Percentiles rank a stretch among this genome's conserved stretches.
Conservation (phyloP, 2,329 filamentous ascomycete genomes). For the Cyclaneusma minus region DNA sequence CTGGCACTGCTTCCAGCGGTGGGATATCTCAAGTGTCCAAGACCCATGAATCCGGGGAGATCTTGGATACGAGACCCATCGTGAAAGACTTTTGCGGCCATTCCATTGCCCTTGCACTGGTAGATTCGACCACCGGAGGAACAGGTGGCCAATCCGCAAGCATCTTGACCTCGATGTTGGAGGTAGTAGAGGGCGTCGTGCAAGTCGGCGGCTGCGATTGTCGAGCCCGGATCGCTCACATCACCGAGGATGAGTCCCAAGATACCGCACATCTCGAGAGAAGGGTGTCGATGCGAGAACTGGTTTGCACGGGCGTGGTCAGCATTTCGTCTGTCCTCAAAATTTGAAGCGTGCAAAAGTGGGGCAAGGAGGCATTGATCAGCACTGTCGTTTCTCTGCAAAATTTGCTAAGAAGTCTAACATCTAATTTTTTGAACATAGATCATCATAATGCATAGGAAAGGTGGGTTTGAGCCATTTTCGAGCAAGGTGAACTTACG, state of each 20-base stretch:
- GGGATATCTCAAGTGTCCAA: slow-evolving; percentile 77
- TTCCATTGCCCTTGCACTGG: slow-evolving; percentile 81
- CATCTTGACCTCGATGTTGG: slow-evolving; percentile 69
- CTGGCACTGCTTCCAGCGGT: slow-evolving; percentile 75
- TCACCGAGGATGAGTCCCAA: slow-evolving; percentile 44
- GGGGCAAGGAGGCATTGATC: slow-evolving; percentile 8
- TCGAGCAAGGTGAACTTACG: too few species aligned
- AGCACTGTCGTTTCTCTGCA: slow-evolving; percentile 14
- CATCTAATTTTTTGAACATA: slow-evolving; percentile 19
- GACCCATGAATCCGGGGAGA: slow-evolving; percentile 72
- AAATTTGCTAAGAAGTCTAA: slow-evolving; percentile 24
- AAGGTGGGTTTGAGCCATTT: too few species aligned
- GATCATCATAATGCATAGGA: slow-evolving; percentile 15
- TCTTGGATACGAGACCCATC: slow-evolving; percentile 61
- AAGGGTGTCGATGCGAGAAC: slow-evolving; percentile 1
- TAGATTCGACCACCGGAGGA: slow-evolving; percentile 65
- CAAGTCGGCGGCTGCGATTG: slow-evolving; percentile 45
- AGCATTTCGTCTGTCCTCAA: background rate
- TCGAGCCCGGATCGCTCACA: slow-evolving; percentile 26
- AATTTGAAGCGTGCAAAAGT: slow-evolving; percentile 1
- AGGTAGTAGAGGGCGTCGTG: slow-evolving; percentile 60
- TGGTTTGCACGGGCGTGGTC: slow-evolving; percentile 2
- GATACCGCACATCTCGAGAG: slow-evolving; percentile 42
- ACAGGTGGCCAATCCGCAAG: slow-evolving; percentile 67
- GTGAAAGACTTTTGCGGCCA: slow-evolving; percentile 72